These are phyloP conservation scores for Globisporangium paddicum DNA, from an alignment of 352 stramenopile genomes.

Conservation along the genomic window DNA sequence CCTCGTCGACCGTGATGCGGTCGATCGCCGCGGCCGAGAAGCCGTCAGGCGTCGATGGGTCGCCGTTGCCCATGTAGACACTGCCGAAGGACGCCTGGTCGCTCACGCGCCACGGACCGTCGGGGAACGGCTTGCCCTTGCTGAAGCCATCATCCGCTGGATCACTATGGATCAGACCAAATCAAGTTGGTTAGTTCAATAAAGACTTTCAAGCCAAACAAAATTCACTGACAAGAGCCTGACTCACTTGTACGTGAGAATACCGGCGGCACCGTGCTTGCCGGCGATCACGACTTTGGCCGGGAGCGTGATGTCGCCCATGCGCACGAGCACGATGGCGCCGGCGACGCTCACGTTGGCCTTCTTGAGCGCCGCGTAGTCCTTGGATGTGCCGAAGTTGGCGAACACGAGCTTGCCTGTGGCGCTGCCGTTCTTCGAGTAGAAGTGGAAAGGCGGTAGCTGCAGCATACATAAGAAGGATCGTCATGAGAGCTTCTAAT, in stretches of 20 bases:
- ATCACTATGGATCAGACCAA: conserved; percentile 39
- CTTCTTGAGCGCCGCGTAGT: conserved; percentile 53
- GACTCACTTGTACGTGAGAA: conserved; percentile 78
- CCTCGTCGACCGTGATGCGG: conserved; percentile 65
- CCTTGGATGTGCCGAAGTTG: conserved; percentile 61
- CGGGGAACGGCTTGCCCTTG: conserved; percentile 48
- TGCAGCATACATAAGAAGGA: conserved; percentile 7
- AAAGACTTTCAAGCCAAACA: neutral
- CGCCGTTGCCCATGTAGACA: conserved; percentile 84
- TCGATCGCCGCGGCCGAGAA: conserved; percentile 53
- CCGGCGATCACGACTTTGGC: conserved; percentile 69
- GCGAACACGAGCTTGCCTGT: conserved; percentile 63
- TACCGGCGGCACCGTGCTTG: conserved; percentile 46
- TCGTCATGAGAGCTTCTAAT: neutral
- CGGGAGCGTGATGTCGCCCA: conserved; percentile 55
- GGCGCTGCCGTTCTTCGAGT: conserved; percentile 69
- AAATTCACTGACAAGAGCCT: neutral
- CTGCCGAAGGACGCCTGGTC: conserved; percentile 56
- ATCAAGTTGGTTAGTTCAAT: neutral
- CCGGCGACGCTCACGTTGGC: conserved; percentile 47
- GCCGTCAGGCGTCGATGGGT: conserved; percentile 71
- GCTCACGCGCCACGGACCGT: conserved; percentile 62
- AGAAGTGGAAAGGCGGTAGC: conserved; percentile 72
- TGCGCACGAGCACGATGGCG: conserved; percentile 58
- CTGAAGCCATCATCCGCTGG: conserved; percentile 50